Evolutionary conservation across 345 rosid genomes (phyloP).

Genomic region (Leavenworthia alabamica): DNA sequence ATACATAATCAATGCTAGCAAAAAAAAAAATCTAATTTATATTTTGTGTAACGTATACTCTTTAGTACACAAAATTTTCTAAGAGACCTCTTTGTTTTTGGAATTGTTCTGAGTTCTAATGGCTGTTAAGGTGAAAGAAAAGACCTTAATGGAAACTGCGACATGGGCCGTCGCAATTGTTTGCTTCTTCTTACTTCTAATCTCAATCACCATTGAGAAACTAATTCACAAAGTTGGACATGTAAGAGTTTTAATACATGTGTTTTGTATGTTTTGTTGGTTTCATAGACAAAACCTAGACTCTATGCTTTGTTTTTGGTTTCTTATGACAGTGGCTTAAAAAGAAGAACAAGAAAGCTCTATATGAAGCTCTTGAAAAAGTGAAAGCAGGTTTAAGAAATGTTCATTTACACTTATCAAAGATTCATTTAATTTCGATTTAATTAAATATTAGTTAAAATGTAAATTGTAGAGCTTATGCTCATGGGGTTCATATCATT

Average conservation of each 20-base stretch:
- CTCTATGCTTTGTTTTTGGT: no score
- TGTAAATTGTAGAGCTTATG: conserved; percentile 75
- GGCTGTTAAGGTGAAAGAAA: conserved; percentile 21
- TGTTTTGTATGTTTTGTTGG: background rate
- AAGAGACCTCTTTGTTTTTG: no score
- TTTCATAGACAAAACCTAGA: no score
- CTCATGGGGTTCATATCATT: conserved; percentile 80
- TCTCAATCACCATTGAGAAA: conserved; percentile 51
- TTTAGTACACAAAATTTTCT: no score
- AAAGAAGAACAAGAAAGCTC: conserved; percentile 56
- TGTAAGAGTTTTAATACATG: no score
- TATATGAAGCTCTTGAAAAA: conserved; percentile 84
- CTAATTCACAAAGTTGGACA: conserved; percentile 40
- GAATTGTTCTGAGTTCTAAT: no score
- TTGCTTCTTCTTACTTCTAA: conserved; percentile 50
- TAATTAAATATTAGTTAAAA: no score
- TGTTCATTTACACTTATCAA: background rate
- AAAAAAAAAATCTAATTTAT: no score
- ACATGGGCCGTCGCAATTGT: conserved; percentile 87
- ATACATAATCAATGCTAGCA: no score
- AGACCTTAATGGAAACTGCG: conserved; percentile 48
- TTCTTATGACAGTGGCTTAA: conserved; percentile 58
- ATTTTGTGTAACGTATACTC: no score
- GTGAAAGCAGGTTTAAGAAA: conserved; percentile 73
- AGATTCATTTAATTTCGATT: background rate